Evolutionary conservation across 768 basidiomycete genomes (phyloP).

Genomic region (Hericium alpestre): DNA sequence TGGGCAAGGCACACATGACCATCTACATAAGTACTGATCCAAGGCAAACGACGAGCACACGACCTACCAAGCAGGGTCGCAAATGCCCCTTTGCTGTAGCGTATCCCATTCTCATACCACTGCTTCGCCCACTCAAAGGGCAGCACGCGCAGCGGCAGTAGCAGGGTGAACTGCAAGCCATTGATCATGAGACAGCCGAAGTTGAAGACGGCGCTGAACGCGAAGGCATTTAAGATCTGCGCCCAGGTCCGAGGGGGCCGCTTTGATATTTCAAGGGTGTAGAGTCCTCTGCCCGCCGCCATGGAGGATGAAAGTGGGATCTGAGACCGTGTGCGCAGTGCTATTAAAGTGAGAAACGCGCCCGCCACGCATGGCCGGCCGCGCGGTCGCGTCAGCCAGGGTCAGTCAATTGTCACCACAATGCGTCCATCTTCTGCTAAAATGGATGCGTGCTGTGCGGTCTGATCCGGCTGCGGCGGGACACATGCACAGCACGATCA

Average conservation of each 20-base stretch:
- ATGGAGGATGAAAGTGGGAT: conserved; percentile 8
- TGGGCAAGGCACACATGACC: conserved; percentile 18
- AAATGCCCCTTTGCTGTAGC: conserved; percentile 78
- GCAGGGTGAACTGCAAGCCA: conserved; percentile 57
- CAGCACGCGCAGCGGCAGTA: conserved; percentile 56
- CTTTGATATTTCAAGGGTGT: conserved; percentile 40
- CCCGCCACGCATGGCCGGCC: neutral
- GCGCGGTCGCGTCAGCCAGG: too few species aligned
- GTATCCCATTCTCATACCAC: conserved; percentile 59
- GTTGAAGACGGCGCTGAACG: conserved; percentile 50
- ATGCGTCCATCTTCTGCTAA: too few species aligned
- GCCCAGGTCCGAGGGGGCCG: conserved; percentile 47
- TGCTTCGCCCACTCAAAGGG: conserved; percentile 46
- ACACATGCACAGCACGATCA: too few species aligned
- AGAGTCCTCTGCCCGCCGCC: conserved; percentile 1
- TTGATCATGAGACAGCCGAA: conserved; percentile 61
- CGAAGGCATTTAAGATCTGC: conserved; percentile 35
- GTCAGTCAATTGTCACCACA: too few species aligned
- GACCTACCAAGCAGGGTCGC: conserved; percentile 59
- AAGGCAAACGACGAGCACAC: neutral
- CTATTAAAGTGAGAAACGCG: neutral
- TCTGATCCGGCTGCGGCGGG: too few species aligned
- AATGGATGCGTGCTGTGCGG: too few species aligned
- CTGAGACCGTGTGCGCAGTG: neutral
- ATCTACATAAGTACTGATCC: neutral